Evolutionary conservation across 2,329 filamentous ascomycete genomes (phyloP).

Genomic region (Paracoccidioides brasiliensis): DNA sequence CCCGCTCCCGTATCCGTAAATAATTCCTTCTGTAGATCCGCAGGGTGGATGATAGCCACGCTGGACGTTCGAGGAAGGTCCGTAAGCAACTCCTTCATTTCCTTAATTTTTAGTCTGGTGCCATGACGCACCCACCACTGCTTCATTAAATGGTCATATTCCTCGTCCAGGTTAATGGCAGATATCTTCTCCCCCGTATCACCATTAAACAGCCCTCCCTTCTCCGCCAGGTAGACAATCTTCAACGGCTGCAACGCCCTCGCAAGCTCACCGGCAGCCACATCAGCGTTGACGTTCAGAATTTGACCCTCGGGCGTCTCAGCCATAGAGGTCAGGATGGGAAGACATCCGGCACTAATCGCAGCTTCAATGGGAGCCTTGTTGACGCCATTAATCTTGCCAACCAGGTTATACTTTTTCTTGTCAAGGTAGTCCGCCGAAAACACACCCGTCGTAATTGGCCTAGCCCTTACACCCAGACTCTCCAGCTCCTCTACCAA

Average conservation of each 20-base stretch:
- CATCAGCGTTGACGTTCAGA: slow-evolving; percentile 95
- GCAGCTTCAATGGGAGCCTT: slow-evolving; percentile 80
- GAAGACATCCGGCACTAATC: slow-evolving; percentile 80
- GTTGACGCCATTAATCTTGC: slow-evolving; percentile 88
- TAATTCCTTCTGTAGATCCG: slow-evolving; percentile 87
- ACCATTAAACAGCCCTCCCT: slow-evolving; percentile 88
- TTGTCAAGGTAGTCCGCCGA: slow-evolving; percentile 90
- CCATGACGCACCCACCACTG: slow-evolving; percentile 94
- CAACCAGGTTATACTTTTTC: slow-evolving; percentile 90
- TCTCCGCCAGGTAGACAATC: slow-evolving; percentile 97
- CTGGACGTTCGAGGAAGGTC: slow-evolving; percentile 82
- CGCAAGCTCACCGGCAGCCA: slow-evolving; percentile 85
- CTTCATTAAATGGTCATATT: slow-evolving; percentile 83
- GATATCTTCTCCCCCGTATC: slow-evolving; percentile 93
- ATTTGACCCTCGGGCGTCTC: slow-evolving; percentile 85
- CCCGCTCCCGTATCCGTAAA: slow-evolving; percentile 94
- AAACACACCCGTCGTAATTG: slow-evolving; percentile 81
- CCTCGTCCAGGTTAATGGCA: slow-evolving; percentile 91
- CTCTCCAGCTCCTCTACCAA: slow-evolving; percentile 80
- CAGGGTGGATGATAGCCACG: slow-evolving; percentile 94
- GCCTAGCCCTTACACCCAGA: slow-evolving; percentile 76
- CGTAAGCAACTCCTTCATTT: slow-evolving; percentile 87
- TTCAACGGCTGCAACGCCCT: slow-evolving; percentile 83
- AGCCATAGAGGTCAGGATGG: slow-evolving; percentile 91
- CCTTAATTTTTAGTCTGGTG: slow-evolving; percentile 90